Evolutionary conservation across 1,284 basidiomycete species (phyloP), one percentile per base, ranked within the genome.

Genomic region (Cystobasidium pallidum): DNA sequence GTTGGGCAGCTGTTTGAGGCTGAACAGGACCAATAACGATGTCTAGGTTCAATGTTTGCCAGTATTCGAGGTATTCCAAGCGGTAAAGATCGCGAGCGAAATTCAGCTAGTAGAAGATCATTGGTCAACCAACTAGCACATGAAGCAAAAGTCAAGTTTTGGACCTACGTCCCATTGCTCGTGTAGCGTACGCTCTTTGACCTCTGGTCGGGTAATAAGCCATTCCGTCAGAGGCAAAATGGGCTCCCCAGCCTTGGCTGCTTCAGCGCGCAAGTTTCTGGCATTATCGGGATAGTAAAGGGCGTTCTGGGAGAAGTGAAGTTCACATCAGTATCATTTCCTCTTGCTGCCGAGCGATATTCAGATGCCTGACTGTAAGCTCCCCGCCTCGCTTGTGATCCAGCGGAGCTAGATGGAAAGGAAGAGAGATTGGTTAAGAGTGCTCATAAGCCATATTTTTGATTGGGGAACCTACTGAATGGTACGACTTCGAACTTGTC

Each of bases 281-380:
- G 80, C 78, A 1, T 78, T 81, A 61, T 81, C 80, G 0, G 77
- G 73, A 71, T 77, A 81, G 76, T 81, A 82, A 41, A 81, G 74
- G 2, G 39, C 41, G 30, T 28, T 45, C 67, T 70, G 34, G 0
- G 19, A 36, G 10, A 8, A n/a, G n/a, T n/a, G n/a, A n/a, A n/a
- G n/a, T n/a, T n/a, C n/a, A n/a, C n/a, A n/a, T n/a, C n/a, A n/a
- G n/a, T n/a, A n/a, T n/a, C n/a, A n/a, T n/a, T n/a, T n/a, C n/a
- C n/a, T n/a, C n/a, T n/a, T n/a, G 13, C 21, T 13, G 2, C 26
- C 8, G 30, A 26, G 3, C 11, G 15, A n/a, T 1, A 21, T 32
- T 13, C 4, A 2, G 3, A 19, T 3, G 26, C 28, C 19, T 28
- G n/a, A 57, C 54, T 21, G 54, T 57, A 34, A 57, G 54, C 11